These are phyloP conservation scores for Moniliophthora roreri DNA, from an alignment of 1,284 basidiomycete genomes.

Conservation along the genomic window DNA sequence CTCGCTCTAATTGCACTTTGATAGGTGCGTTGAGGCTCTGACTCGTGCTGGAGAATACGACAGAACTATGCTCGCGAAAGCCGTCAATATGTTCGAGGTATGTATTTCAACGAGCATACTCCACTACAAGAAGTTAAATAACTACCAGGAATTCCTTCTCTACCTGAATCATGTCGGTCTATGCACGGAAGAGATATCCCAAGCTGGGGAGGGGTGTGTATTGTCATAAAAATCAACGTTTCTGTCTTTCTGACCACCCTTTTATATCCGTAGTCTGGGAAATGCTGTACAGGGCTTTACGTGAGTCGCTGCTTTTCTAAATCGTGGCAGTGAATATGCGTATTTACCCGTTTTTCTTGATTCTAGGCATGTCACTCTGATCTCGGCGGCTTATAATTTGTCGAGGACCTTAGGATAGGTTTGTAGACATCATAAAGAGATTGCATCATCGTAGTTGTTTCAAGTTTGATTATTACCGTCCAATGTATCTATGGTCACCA, in stretches of 20 bases:
- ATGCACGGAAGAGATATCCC: slow-evolving; percentile 83
- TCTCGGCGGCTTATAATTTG: slow-evolving; percentile 80
- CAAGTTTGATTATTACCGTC: no score
- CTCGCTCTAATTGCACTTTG: neutral
- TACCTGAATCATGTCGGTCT: slow-evolving; percentile 87
- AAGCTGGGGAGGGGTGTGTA: slow-evolving; percentile 71
- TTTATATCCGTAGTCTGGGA: slow-evolving; percentile 52
- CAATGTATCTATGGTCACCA: no score
- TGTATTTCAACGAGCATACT: slow-evolving; percentile 19
- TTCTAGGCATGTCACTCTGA: slow-evolving; percentile 73
- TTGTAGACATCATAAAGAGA: neutral
- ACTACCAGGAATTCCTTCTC: slow-evolving; percentile 64
- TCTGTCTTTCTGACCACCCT: neutral
- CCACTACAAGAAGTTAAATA: neutral
- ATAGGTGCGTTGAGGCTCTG: slow-evolving; percentile 83
- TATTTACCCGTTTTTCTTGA: slow-evolving; percentile 2
- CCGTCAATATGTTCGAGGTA: slow-evolving; percentile 84
- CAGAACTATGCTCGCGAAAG: slow-evolving; percentile 60
- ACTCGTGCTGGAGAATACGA: slow-evolving; percentile 84
- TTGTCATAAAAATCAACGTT: slow-evolving; percentile 2
- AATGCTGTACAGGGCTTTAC: slow-evolving; percentile 89
- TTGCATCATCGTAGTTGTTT: no score
- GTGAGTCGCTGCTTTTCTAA: slow-evolving; percentile 40
- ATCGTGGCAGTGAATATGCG: neutral
- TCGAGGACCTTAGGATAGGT: slow-evolving; percentile 55